Conservation (phyloP, 805 yeast genomes). For the Lachancea kluyveri region DNA sequence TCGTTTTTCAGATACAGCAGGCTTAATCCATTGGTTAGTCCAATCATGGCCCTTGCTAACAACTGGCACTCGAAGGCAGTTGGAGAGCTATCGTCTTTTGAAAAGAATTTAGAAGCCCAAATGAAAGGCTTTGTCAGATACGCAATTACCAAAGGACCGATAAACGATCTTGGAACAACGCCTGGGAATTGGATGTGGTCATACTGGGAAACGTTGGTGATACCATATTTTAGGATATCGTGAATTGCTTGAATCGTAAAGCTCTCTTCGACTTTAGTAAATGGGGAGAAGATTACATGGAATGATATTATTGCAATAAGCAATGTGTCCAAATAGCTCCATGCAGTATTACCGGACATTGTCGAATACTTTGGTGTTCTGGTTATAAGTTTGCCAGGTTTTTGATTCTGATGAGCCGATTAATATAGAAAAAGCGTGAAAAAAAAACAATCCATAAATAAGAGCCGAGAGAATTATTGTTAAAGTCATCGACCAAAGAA, state of each 20-base stretch:
- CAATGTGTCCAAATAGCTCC: constrained; percentile 14
- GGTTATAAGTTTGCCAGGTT: too few species aligned
- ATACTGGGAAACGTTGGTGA: constrained; percentile 36
- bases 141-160: constrained; percentile 60
- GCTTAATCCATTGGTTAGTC: constrained; percentile 50
- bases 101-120: constrained; percentile 7
- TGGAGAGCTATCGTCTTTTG: constrained; percentile 6
- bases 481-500: neutral
- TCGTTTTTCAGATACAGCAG: constrained; percentile 46
- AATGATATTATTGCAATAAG: constrained; percentile 42
- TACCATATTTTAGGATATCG: constrained; percentile 66
- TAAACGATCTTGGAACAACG: constrained; percentile 78
- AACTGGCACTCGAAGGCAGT: constrained; percentile 44
- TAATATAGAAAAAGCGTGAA: too few species aligned
- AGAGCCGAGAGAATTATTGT: too few species aligned
- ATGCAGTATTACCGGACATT: too few species aligned
- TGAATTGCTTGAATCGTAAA: constrained; percentile 87
- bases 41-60: constrained; percentile 54
- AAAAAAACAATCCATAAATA: too few species aligned
- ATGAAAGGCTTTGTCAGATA: constrained; percentile 37
- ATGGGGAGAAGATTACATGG: constrained; percentile 61
- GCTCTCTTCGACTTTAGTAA: constrained; percentile 90
- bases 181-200: constrained; percentile 85
- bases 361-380: too few species aligned
- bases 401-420: too few species aligned